Evolutionary conservation across 495 filamentous ascomycete genomes (phyloP).

Genomic region (Penicillium paradoxum): DNA sequence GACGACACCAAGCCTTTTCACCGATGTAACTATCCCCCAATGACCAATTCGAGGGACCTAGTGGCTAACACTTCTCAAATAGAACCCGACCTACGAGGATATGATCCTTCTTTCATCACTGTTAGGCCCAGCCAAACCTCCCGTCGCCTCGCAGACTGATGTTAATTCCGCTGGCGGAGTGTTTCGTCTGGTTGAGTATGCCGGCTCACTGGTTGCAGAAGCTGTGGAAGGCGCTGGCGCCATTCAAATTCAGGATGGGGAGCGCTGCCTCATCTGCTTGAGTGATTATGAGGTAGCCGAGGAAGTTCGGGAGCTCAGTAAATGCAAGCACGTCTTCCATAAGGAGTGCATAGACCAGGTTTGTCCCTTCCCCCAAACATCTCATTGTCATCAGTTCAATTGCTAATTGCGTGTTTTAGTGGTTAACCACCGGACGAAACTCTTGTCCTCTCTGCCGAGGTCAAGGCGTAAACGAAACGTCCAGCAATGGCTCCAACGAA

Average conservation of each 20-base stretch:
- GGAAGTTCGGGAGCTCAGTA: slow-evolving; percentile 56
- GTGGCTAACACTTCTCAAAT: slow-evolving; percentile 12
- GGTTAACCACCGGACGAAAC: slow-evolving; percentile 75
- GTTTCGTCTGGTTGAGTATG: slow-evolving; percentile 46
- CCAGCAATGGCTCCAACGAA: slow-evolving; percentile 7
- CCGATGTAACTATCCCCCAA: slow-evolving; percentile 49
- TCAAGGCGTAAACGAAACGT: slow-evolving; percentile 54
- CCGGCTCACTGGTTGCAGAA: slow-evolving; percentile 47
- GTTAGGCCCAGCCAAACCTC: slow-evolving; percentile 68
- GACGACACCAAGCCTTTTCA: slow-evolving; percentile 71
- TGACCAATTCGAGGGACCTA: neutral
- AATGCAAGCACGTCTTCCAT: slow-evolving; percentile 70
- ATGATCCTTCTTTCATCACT: slow-evolving; percentile 71
- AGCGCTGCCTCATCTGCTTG: slow-evolving; percentile 68
- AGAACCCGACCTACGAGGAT: slow-evolving; percentile 75
- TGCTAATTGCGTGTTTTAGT: slow-evolving; percentile 41
- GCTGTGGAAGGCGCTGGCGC: slow-evolving; percentile 42
- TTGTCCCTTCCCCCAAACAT: slow-evolving; percentile 17
- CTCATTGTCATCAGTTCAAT: neutral
- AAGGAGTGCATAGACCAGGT: slow-evolving; percentile 75
- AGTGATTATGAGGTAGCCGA: slow-evolving; percentile 65
- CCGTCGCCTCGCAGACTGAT: slow-evolving; percentile 64
- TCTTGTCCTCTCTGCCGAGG: slow-evolving; percentile 72
- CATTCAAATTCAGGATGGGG: slow-evolving; percentile 49
- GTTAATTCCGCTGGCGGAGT: slow-evolving; percentile 60